A percentile compares a stretch with the other conserved stretches of the same genome.
Conservation (phyloP, 768 basidiomycete species). For the Termitomyces heimii region DNA sequence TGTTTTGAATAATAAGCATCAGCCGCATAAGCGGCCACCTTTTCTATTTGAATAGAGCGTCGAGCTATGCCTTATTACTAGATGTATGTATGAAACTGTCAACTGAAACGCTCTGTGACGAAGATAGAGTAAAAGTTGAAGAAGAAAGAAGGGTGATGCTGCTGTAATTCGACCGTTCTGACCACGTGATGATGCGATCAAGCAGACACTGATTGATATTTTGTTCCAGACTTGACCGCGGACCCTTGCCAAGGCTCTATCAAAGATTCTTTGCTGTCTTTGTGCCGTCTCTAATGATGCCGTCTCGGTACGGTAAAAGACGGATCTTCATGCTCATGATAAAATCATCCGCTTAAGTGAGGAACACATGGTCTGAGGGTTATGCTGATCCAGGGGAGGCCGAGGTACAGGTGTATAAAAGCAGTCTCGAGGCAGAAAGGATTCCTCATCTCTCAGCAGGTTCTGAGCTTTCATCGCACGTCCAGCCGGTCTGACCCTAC, state of each 20-base stretch:
- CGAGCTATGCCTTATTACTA: too few species aligned
- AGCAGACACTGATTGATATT: neutral
- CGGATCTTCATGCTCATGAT: neutral
- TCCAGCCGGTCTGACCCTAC: conserved; percentile 13
- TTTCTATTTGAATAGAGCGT: too few species aligned
- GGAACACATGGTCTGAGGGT: neutral
- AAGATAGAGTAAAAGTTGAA: too few species aligned
- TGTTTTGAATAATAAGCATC: too few species aligned
- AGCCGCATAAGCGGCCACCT: too few species aligned
- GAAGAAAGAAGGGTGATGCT: too few species aligned
- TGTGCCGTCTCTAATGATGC: neutral
- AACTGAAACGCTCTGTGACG: too few species aligned
- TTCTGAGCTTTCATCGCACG: conserved; percentile 9
- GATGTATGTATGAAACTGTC: too few species aligned
- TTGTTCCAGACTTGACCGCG: neutral
- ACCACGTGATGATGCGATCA: neutral
- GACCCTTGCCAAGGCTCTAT: neutral
- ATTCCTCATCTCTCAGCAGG: conserved; percentile 13
- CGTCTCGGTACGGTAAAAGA: neutral
- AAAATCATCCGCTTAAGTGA: neutral
- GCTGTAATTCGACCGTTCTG: too few species aligned
- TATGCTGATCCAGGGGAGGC: neutral
- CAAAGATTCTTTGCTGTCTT: neutral
- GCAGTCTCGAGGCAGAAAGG: neutral
- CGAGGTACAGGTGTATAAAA: conserved; percentile 3